Base-by-base conservation (phyloP, 1,284 basidiomycete genomes). In the Entoloma clypeatum region DNA sequence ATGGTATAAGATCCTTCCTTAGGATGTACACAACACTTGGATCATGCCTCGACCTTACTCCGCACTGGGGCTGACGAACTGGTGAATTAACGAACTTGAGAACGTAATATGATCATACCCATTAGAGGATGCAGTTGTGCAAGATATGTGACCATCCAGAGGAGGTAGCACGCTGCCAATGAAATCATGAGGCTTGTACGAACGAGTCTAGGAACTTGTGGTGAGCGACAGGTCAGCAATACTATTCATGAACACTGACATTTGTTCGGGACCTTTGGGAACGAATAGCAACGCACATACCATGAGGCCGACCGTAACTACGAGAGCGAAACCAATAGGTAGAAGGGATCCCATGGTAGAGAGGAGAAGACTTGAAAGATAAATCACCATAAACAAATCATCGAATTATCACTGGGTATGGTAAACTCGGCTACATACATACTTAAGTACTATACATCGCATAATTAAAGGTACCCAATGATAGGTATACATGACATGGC, bases 111-210 rank as follows among this genome's bases (percentile, higher is more conserved):
- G 7, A 19, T 61, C 81, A 50, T 48, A 94, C 93, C 67, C 58
- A 94, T 82, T 42, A 96, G 72, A 33, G 92, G 93, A 60, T 96
- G 81, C 37, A 95, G 63, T 61, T 96, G 92, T 1, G 90, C 89
- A 57, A 95, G 73, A 62, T 94, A 96, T 5, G 92, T 92, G 58
- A 94, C 79, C 63, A 86, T 86, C 92, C 92, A 96, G 83, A 96
- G 86, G 52, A 96, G 74, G 68, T 92, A 96, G 65, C 87, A 92
- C 48, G 79, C 85, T 4, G 79, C 69, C 13, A 95, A 62, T 1
- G 86, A 76, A 44, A 96, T 77, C 64, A 90, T 71, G 33, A 89
- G 58, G 48, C 76, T 76, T 4, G 90, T 86, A 55, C 92, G 83
- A 51, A 92, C 74, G 31, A 92, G 75, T 44, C 92, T 96, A 25